Evolutionary conservation across 495 filamentous ascomycete species (phyloP).

Genomic region (Neurospora terricola): DNA sequence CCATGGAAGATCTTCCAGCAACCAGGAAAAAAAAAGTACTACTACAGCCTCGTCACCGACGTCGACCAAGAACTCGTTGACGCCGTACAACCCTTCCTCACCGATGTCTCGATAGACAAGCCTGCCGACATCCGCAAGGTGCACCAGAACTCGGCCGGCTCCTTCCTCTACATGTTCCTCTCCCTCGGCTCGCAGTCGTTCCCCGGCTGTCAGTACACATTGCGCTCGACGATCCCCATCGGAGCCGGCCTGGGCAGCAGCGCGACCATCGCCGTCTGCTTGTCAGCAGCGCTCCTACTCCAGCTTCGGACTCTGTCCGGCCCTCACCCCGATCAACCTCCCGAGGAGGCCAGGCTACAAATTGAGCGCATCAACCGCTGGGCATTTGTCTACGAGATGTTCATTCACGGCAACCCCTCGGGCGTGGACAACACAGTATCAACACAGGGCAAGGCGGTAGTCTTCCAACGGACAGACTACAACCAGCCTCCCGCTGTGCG

Average conservation of each 20-base stretch:
- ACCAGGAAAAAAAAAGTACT: constrained; percentile 80
- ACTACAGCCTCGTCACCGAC: constrained; percentile 77
- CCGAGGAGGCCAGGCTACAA: constrained; percentile 69
- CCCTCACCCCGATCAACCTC: constrained; percentile 79
- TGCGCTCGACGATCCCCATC: constrained; percentile 90
- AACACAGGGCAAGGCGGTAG: constrained; percentile 81
- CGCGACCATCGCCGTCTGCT: constrained; percentile 81
- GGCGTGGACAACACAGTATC: constrained; percentile 98
- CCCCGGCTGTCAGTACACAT: constrained; percentile 73
- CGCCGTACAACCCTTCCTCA: constrained; percentile 67
- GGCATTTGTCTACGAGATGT: constrained; percentile 95
- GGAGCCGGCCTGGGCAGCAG: constrained; percentile 88
- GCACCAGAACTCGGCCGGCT: constrained; percentile 65
- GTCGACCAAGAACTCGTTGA: constrained; percentile 73
- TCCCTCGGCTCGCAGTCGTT: constrained; percentile 72
- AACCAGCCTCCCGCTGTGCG: constrained; percentile 63
- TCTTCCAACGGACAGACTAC: constrained; percentile 77
- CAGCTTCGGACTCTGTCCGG: constrained; percentile 81
- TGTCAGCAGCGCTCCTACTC: constrained; percentile 75
- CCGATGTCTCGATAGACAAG: constrained; percentile 52
- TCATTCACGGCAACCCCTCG: constrained; percentile 91
- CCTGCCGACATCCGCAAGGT: constrained; percentile 62
- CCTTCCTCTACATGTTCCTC: constrained; percentile 89
- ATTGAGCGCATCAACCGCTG: constrained; percentile 92
- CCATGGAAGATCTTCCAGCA: constrained; percentile 76